These are phyloP conservation scores for Boletus smithii DNA, from an alignment of 1,284 basidiomycete genomes.

Conservation along the genomic window DNA sequence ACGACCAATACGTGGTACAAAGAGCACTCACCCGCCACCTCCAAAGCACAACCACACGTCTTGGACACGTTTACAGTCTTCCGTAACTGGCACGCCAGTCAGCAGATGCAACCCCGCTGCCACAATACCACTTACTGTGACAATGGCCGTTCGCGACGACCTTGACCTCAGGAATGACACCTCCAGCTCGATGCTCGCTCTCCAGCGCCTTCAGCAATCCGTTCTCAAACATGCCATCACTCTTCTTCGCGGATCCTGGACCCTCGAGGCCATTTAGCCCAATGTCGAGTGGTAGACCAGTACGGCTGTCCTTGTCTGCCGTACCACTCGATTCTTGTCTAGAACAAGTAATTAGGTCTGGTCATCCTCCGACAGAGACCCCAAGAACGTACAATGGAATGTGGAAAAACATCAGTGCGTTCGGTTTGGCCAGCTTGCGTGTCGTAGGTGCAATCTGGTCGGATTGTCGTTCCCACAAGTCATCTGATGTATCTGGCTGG, in stretches of 20 bases:
- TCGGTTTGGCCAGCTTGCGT: slow-evolving; percentile 77
- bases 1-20: neutral
- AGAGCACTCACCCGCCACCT: slow-evolving; percentile 68
- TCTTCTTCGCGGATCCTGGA: slow-evolving; percentile 64
- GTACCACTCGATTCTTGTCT: slow-evolving; percentile 60
- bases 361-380: slow-evolving; percentile 5
- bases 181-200: slow-evolving; percentile 53
- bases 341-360: slow-evolving; percentile 1
- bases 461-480: slow-evolving; percentile 54
- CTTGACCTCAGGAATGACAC: slow-evolving; percentile 67
- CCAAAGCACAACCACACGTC: slow-evolving; percentile 95
- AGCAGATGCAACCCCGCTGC: slow-evolving; percentile 6
- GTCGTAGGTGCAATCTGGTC: slow-evolving; percentile 55
- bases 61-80: slow-evolving; percentile 81
- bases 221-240: slow-evolving; percentile 79
- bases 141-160: slow-evolving; percentile 85
- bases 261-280: slow-evolving; percentile 62
- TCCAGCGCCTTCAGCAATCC: slow-evolving; percentile 68
- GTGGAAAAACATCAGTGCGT: slow-evolving; percentile 94
- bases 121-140: slow-evolving; percentile 53
- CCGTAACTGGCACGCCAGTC: slow-evolving; percentile 56
- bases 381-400: slow-evolving; percentile 83
- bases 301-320: slow-evolving; percentile 57
- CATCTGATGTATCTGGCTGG: slow-evolving; percentile 68
- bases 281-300: slow-evolving; percentile 59